A percentile compares a stretch with the other conserved stretches of the same genome.
Conservation (phyloP, 352 stramenopile genomes). For the Phytophthora cryptogea region DNA sequence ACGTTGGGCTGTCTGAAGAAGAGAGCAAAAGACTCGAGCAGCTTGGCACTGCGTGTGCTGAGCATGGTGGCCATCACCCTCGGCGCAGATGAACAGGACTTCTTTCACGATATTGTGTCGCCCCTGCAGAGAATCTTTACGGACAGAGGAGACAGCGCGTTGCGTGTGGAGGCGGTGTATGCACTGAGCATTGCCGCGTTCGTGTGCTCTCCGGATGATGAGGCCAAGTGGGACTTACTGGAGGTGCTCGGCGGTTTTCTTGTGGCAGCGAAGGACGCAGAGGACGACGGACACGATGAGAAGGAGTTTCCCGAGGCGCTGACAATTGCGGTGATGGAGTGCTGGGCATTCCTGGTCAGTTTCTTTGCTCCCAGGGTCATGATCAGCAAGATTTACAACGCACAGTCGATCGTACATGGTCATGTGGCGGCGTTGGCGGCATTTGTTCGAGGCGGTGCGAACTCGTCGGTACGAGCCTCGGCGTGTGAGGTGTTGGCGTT, state of each 20-base stretch:
- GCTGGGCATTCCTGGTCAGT: constrained; percentile 65
- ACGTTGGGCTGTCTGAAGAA: constrained; percentile 62
- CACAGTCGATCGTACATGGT: constrained; percentile 47
- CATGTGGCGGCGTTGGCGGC: constrained; percentile 55
- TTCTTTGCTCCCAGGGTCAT: constrained; percentile 49
- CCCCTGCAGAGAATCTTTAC: constrained; percentile 52
- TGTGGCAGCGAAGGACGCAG: constrained; percentile 47
- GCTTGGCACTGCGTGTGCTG: constrained; percentile 51
- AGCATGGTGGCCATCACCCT: constrained; percentile 60
- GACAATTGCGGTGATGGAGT: constrained; percentile 62
- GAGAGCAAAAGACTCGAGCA: constrained; percentile 52
- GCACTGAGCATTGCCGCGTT: constrained; percentile 62
- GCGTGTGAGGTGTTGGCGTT: constrained; percentile 65
- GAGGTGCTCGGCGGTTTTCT: constrained; percentile 55
- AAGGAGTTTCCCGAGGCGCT: constrained; percentile 48
- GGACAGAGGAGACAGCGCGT: constrained; percentile 41
- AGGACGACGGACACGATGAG: constrained; percentile 52
- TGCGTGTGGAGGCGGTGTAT: constrained; percentile 60
- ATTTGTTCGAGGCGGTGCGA: constrained; percentile 57
- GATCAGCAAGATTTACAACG: constrained; percentile 56
- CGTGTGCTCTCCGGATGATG: constrained; percentile 62
- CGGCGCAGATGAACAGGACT: constrained; percentile 54
- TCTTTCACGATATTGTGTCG: constrained; percentile 49
- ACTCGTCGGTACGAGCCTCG: constrained; percentile 42
- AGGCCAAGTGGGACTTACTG: constrained; percentile 62